Base-by-base conservation (phyloP, 495 filamentous ascomycete species). In the Talaromyces nanjingensis region DNA sequence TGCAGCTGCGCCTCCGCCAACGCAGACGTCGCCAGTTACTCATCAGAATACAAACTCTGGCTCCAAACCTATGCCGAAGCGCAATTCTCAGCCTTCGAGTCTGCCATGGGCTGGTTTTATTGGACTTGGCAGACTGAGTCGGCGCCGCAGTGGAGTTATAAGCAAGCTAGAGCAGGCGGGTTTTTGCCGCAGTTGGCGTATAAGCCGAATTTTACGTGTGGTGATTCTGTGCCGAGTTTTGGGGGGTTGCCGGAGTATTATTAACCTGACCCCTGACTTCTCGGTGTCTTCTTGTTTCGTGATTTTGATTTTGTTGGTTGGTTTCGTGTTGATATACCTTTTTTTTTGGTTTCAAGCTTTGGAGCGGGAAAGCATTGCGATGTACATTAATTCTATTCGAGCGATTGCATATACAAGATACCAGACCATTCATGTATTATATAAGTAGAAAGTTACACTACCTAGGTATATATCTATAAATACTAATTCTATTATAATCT, bases 101-200 rank as follows among this genome's bases (percentile, higher is more conserved):
- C 86, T 53, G 91, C 89, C 6, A 93, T 89, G 87, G 96, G 96
- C 56, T 98, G 96, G 94, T 93, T 96, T 76, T 98, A 98, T 77
- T 99, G 96, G 96, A 97, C 92, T 24, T 92, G 89, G 91, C 77
- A 85, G 64, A 92, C 89, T 3, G 88, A 92, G 76, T 81, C 75
- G 45, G 88, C 91, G 56, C 79, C 87, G 45, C 94, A 98, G 77
- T 99, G 94, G 94, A 96, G 91, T 73, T 99, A 93, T 72, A 91
- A 91, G 73, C 83, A 85, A 65, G 93, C 91, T 0, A 81, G 96
- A 74, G 86, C 84, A 65, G 91, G 90, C 6, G 92, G 92, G 5
- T 93, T 91, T 60, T 76, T 98, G 75, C 94, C 94, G 9, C 70
- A 76, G 42, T 90, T 91, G 77, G 90, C 91, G 1, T 96, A 89